Percentiles rank a stretch among this genome's conserved stretches.
These are phyloP conservation scores for Exidia glandulosa DNA, from an alignment of 768 basidiomycete species.

Conservation along the genomic window DNA sequence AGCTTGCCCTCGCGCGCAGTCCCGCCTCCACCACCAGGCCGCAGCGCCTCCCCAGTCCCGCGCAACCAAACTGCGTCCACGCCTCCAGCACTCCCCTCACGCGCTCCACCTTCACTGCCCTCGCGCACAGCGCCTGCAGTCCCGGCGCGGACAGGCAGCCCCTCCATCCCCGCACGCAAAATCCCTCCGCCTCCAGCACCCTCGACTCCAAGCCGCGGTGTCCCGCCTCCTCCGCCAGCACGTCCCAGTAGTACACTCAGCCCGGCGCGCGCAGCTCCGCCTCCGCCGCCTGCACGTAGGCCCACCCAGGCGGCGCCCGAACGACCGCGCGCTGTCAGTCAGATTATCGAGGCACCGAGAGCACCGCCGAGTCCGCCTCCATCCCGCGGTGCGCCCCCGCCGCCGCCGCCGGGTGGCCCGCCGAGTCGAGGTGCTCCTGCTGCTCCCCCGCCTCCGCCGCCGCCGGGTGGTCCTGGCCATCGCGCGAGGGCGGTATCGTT, in stretches of 20 bases:
- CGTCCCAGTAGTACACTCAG: constrained; percentile 19
- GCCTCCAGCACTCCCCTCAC: constrained; percentile 16
- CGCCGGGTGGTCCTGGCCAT: constrained; percentile 20
- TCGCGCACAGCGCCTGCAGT: constrained; percentile 8
- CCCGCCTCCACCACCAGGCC: constrained; percentile 13
- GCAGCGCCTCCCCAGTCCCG: constrained; percentile 9
- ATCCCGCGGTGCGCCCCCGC: constrained; percentile 28
- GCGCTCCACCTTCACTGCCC: constrained; percentile 12
- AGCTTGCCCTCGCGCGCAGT: not conserved
- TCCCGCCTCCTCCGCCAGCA: constrained; percentile 20
- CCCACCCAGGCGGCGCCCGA: constrained; percentile 16
- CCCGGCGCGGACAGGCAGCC: not conserved
- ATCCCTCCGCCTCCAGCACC: constrained; percentile 6
- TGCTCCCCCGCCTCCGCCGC: constrained; percentile 25
- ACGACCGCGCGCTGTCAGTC: constrained; percentile 18
- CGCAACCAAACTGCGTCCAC: constrained; percentile 10
- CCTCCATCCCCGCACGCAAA: not conserved
- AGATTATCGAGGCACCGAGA: constrained; percentile 25
- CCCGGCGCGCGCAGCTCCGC: constrained; percentile 11
- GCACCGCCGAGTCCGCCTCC: constrained; percentile 26
- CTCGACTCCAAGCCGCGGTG: constrained; percentile 10
- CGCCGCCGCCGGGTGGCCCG: constrained; percentile 25
- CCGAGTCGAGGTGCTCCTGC: constrained; percentile 25
- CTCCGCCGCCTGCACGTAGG: constrained; percentile 11
- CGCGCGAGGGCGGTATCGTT: not conserved